Percentiles rank a stretch among this genome's conserved stretches.
Evolutionary conservation across 108 stramenopile genomes (phyloP).

Genomic region (Skeletonema marinoi): DNA sequence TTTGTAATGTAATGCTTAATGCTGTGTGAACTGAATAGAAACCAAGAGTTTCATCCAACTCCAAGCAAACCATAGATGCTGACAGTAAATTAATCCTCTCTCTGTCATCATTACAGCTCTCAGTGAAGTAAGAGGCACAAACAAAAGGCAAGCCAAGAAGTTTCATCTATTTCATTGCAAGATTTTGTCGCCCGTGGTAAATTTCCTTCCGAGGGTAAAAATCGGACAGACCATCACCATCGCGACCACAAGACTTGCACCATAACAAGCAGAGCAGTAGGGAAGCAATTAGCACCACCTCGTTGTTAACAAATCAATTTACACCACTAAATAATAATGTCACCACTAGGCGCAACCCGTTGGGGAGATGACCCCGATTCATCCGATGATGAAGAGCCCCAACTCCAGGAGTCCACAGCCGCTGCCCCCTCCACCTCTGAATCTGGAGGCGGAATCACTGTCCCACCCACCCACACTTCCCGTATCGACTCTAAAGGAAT

Average conservation of each 20-base stretch:
- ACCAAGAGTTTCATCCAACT: too few relatives aligned
- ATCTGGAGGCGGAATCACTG: constrained; percentile 35
- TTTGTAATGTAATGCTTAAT: not conserved
- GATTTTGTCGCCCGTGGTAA: too few relatives aligned
- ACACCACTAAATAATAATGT: not conserved
- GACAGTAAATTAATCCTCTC: too few relatives aligned
- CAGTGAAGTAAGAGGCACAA: too few relatives aligned
- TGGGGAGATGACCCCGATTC: constrained; percentile 11
- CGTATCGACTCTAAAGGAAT: constrained; percentile 84
- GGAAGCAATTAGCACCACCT: not conserved
- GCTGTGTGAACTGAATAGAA: not conserved
- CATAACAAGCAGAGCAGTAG: not conserved
- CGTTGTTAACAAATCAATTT: not conserved
- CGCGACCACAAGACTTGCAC: not conserved
- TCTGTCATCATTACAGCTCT: too few relatives aligned
- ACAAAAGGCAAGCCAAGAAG: too few relatives aligned
- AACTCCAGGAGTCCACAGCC: constrained; percentile 14
- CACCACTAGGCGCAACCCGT: constrained; percentile 1
- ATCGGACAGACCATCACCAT: not conserved
- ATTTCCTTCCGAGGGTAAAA: not conserved
- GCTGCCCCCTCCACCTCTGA: constrained; percentile 12
- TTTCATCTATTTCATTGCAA: too few relatives aligned
- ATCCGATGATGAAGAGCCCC: constrained; percentile 9
- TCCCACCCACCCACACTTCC: constrained; percentile 86
- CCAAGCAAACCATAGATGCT: too few relatives aligned